Conservation (phyloP, 192 early-diverging fungal species). For the Mortierella alpina region DNA sequence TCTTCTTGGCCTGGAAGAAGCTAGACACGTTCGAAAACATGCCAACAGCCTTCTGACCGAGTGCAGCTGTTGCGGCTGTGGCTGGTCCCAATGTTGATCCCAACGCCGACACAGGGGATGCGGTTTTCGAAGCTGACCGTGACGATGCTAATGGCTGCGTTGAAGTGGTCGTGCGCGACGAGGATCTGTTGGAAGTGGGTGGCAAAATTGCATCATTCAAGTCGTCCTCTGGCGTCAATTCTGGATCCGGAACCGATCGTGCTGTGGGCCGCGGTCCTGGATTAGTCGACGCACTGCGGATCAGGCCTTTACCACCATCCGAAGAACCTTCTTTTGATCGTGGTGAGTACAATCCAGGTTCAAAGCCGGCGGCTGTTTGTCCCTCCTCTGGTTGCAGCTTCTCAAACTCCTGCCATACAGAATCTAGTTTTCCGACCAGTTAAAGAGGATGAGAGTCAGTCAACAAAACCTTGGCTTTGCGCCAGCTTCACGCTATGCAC, state of each 20-base stretch:
- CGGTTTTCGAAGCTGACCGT: not conserved
- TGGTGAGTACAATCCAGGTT: slow-evolving; percentile 30
- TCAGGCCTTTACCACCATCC: slow-evolving; percentile 18
- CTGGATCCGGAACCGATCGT: slow-evolving; percentile 29
- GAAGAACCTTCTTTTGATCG: not conserved
- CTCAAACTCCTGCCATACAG: slow-evolving; percentile 53
- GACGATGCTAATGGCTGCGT: not conserved
- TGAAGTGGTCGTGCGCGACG: not conserved
- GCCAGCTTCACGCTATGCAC: too few relatives aligned
- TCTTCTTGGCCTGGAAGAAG: slow-evolving; percentile 59
- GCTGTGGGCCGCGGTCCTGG: slow-evolving; percentile 4
- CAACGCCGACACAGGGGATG: slow-evolving; percentile 16
- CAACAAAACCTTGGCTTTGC: too few relatives aligned
- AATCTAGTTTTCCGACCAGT: slow-evolving; percentile 1
- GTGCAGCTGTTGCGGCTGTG: slow-evolving; percentile 42
- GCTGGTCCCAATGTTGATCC: slow-evolving; percentile 33
- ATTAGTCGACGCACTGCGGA: slow-evolving; percentile 26
- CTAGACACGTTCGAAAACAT: slow-evolving; percentile 61
- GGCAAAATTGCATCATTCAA: slow-evolving; percentile 21
- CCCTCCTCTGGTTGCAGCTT: slow-evolving; percentile 47
- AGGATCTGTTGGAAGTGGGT: not conserved
- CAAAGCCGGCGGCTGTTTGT: not conserved
- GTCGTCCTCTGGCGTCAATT: slow-evolving; percentile 21
- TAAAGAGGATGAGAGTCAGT: too few relatives aligned
- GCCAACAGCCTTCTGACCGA: slow-evolving; percentile 60